phyloP scores from a whole-genome alignment of 2,329 filamentous ascomycete genomes.

The Claviceps spartinae region DNA sequence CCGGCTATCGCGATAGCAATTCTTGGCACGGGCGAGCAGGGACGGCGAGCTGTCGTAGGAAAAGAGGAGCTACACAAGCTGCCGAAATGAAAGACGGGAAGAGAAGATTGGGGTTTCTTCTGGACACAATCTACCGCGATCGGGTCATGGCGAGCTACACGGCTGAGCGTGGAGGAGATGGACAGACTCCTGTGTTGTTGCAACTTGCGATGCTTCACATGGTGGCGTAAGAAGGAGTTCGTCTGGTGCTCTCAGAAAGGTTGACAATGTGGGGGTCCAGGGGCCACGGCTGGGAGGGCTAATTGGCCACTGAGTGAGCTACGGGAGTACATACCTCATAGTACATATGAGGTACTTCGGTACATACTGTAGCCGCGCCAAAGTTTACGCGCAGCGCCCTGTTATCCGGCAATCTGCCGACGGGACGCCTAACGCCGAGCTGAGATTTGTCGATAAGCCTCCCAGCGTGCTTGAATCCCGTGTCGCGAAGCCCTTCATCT shows the following conservation, averaged over 20 bases:
- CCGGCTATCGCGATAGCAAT: neutral
- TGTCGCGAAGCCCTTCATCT: neutral
- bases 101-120: neutral
- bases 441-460: neutral
- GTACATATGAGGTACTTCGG: too few species aligned
- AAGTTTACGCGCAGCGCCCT: neutral
- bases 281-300: too few species aligned
- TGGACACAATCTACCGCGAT: neutral
- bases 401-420: constrained; percentile 6
- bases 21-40: neutral
- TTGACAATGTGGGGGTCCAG: too few species aligned
- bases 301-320: too few species aligned
- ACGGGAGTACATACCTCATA: too few species aligned
- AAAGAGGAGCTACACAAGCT: neutral
- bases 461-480: neutral
- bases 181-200: too few species aligned
- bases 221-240: too few species aligned
- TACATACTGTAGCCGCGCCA: too few species aligned
- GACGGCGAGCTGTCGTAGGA: neutral
- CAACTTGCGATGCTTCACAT: too few species aligned
- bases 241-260: too few species aligned
- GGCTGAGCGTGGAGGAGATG: neutral
- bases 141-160: constrained; percentile 1
- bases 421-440: neutral
- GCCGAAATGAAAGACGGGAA: neutral